Evolutionary conservation across 2,329 filamentous ascomycete species (phyloP).

Genomic region (Acephala macrosclerotiorum): DNA sequence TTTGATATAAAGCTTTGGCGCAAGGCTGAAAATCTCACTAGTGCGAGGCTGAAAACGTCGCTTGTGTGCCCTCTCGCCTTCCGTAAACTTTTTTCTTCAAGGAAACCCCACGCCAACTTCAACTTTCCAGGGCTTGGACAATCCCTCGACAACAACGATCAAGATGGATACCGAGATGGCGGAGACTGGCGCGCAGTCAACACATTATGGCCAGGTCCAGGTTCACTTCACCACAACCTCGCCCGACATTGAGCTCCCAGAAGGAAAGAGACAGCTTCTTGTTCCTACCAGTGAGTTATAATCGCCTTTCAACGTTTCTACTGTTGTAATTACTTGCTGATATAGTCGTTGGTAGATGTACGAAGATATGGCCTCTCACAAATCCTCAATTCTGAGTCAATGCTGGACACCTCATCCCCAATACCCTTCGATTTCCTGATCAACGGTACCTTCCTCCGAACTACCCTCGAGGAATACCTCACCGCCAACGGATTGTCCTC

Average conservation of each 20-base stretch:
- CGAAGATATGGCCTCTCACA: constrained; percentile 75
- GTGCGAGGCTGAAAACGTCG: background rate
- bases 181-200: constrained; percentile 24
- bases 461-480: constrained; percentile 90
- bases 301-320: background rate
- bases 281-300: constrained; percentile 62
- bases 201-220: constrained; percentile 60
- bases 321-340: constrained; percentile 20
- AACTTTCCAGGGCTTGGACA: too few relatives aligned
- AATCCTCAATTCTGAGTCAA: constrained; percentile 75
- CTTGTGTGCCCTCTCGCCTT: background rate
- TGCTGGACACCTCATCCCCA: constrained; percentile 69
- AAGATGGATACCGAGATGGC: constrained; percentile 31
- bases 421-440: constrained; percentile 94
- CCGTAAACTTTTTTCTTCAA: background rate
- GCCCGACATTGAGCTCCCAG: constrained; percentile 67
- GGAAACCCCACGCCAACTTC: background rate
- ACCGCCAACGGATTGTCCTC: constrained; percentile 85
- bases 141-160: background rate
- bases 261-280: constrained; percentile 66
- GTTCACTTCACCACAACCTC: constrained; percentile 73
- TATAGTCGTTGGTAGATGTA: constrained; percentile 56
- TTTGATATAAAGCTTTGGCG: background rate
- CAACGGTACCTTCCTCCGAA: constrained; percentile 90
- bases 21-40: background rate